Conservation (phyloP, 106 monocot species). For the Cymbidium sinense region DNA sequence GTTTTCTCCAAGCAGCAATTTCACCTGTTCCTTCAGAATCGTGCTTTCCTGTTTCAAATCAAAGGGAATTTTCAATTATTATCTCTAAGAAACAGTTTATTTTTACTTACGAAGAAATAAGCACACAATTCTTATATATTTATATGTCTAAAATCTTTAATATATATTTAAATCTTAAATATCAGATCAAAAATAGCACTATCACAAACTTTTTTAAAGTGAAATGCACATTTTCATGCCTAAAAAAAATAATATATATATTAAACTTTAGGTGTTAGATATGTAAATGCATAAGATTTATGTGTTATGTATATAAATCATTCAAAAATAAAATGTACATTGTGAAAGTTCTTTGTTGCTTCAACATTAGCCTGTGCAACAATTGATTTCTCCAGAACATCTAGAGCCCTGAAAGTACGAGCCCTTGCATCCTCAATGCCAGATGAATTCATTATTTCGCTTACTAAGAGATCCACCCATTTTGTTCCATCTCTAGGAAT, state of each 20-base stretch:
- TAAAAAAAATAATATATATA: no score
- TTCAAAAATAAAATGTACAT: slow-evolving; percentile 35
- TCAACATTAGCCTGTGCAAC: slow-evolving; percentile 27
- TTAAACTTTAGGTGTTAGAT: no score
- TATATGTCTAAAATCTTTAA: no score
- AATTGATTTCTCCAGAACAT: slow-evolving; percentile 68
- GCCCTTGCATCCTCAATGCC: slow-evolving; percentile 67
- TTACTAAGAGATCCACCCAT: slow-evolving; percentile 85
- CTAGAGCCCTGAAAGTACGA: slow-evolving; percentile 56
- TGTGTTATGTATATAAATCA: no score
- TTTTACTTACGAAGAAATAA: neutral
- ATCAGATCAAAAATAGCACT: no score
- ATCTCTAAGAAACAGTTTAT: neutral
- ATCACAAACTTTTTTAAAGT: no score
- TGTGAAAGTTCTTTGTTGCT: slow-evolving; percentile 33
- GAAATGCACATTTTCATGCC: no score
- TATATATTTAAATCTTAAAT: no score
- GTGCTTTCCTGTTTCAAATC: slow-evolving; percentile 40
- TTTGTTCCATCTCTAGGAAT: slow-evolving; percentile 35
- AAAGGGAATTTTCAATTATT: neutral
- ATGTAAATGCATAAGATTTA: no score
- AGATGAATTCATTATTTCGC: slow-evolving; percentile 70
- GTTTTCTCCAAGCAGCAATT: slow-evolving; percentile 50
- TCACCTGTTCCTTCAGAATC: slow-evolving; percentile 65
- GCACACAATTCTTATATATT: no score